phyloP scores from a whole-genome alignment of 306 rosid genomes.

The Rosa rugosa region DNA sequence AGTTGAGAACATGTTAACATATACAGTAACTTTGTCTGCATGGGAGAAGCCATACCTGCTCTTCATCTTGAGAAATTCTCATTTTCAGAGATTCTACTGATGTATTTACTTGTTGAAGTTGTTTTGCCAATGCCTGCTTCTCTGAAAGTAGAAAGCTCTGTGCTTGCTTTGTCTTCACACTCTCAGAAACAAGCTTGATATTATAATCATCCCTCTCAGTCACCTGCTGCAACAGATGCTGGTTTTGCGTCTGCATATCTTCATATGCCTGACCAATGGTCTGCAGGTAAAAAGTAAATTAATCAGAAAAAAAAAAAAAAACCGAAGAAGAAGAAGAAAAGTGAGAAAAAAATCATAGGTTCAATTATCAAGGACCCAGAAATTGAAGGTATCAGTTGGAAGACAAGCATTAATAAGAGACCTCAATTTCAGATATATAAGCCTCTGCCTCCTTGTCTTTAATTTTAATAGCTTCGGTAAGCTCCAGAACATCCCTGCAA shows the following conservation, averaged over 20 bases:
- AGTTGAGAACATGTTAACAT: conserved; percentile 15
- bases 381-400: not conserved
- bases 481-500: conserved; percentile 74
- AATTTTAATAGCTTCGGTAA: conserved; percentile 72
- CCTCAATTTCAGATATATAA: conserved; percentile 97
- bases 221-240: conserved; percentile 83
- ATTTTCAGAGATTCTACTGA: conserved; percentile 53
- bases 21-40: not conserved
- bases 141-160: conserved; percentile 60
- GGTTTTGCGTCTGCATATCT: conserved; percentile 98
- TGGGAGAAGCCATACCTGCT: conserved; percentile 49
- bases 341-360: not conserved
- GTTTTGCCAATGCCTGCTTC: conserved; percentile 76
- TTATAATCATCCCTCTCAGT: conserved; percentile 95
- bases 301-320: conserved; percentile 2
- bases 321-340: not conserved
- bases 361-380: conserved; percentile 11
- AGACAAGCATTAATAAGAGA: conserved; percentile 23
- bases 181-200: conserved; percentile 95
- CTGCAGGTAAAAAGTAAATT: conserved; percentile 43
- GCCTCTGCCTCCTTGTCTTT: conserved; percentile 88
- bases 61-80: conserved; percentile 61
- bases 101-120: conserved; percentile 67
- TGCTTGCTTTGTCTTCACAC: conserved; percentile 82
- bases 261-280: conserved; percentile 98